Evolutionary conservation across 148 eudicot genomes (phyloP).

Genomic region (Fagopyrum tataricum): DNA sequence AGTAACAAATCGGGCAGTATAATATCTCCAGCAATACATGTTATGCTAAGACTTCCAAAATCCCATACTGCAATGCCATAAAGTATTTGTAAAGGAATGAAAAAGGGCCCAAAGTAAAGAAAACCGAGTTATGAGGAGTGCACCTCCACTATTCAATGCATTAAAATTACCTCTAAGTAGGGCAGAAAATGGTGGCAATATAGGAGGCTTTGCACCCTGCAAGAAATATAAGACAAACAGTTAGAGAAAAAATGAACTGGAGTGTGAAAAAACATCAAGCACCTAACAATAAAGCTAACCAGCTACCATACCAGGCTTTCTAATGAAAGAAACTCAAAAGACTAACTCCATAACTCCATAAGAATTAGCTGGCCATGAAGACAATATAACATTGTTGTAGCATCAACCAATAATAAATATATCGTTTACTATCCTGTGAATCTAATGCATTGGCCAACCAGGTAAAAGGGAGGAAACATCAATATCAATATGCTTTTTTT

Average conservation of each 20-base stretch:
- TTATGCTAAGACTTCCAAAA: not conserved
- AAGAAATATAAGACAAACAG: constrained; percentile 14
- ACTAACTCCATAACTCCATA: not conserved
- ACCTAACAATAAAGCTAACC: not conserved
- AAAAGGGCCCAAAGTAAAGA: not conserved
- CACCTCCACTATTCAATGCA: not conserved
- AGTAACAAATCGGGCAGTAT: not conserved
- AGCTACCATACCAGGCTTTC: not conserved
- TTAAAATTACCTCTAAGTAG: constrained; percentile 48
- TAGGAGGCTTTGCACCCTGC: constrained; percentile 78
- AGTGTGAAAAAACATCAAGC: not conserved
- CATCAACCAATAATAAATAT: too few species aligned
- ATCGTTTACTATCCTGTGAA: too few species aligned
- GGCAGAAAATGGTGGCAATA: constrained; percentile 82
- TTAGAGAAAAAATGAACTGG: not conserved
- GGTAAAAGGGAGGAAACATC: too few species aligned
- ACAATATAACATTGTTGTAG: too few species aligned
- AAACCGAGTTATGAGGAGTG: not conserved
- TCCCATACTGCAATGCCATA: not conserved
- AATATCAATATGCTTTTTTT: too few species aligned
- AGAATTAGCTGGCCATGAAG: too few species aligned
- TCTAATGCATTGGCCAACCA: too few species aligned
- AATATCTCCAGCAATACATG: not conserved
- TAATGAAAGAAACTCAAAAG: not conserved
- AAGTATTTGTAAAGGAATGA: not conserved